A percentile compares a stretch with the other conserved stretches of the same genome.
These are phyloP conservation scores for Starmera amethionina DNA, from an alignment of 805 yeast species.

Conservation along the genomic window DNA sequence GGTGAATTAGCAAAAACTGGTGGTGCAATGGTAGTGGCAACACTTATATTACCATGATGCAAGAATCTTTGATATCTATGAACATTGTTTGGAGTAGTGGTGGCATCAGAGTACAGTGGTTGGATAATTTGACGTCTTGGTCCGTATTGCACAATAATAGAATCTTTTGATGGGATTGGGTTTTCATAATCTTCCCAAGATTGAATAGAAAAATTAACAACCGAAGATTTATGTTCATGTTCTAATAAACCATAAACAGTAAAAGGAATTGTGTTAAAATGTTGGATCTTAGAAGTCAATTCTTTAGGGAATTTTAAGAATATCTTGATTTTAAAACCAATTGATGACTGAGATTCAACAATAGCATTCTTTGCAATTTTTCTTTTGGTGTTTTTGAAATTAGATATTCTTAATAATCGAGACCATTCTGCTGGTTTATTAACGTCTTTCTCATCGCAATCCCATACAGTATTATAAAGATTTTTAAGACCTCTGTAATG, in stretches of 20 bases:
- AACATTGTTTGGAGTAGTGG: slow-evolving; percentile 73
- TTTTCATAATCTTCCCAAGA: slow-evolving; percentile 86
- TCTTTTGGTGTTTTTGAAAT: slow-evolving; percentile 68
- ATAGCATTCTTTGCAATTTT: slow-evolving; percentile 51
- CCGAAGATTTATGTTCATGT: slow-evolving; percentile 81
- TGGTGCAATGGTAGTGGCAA: slow-evolving; percentile 87
- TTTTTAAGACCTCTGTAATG: slow-evolving; percentile 86
- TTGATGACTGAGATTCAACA: slow-evolving; percentile 33
- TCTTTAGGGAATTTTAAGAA: slow-evolving; percentile 46
- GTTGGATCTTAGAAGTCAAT: slow-evolving; percentile 32
- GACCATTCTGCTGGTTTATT: slow-evolving; percentile 73
- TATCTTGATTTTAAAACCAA: slow-evolving; percentile 59
- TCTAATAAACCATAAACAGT: slow-evolving; percentile 65
- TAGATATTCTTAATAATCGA: slow-evolving; percentile 62
- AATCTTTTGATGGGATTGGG: slow-evolving; percentile 78
- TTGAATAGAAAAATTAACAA: slow-evolving; percentile 71
- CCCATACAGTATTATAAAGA: slow-evolving; percentile 77
- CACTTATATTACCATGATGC: slow-evolving; percentile 62
- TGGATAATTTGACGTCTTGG: slow-evolving; percentile 76
- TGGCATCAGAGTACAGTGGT: slow-evolving; percentile 76
- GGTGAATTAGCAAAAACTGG: slow-evolving; percentile 78
- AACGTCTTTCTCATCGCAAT: slow-evolving; percentile 70
- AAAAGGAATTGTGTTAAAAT: slow-evolving; percentile 39
- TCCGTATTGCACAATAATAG: slow-evolving; percentile 84
- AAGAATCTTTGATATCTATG: slow-evolving; percentile 78